Percentiles rank a stretch among this genome's conserved stretches.
Conservation (phyloP, 768 basidiomycete genomes). For the Tricholoma bakamatsutake region DNA sequence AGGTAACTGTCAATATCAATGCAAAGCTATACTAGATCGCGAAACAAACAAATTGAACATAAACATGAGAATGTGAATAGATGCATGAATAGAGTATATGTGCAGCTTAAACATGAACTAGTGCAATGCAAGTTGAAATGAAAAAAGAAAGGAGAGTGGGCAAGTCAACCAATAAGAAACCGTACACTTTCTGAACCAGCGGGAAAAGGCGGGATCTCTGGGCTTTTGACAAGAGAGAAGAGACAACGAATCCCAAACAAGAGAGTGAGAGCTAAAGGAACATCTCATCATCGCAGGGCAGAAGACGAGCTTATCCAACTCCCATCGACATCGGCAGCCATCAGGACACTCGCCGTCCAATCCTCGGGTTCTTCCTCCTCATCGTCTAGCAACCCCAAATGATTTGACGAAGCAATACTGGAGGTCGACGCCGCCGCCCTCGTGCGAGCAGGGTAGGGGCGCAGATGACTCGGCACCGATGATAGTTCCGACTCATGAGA, state of each 20-base stretch:
- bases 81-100: neutral
- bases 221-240: neutral
- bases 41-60: neutral
- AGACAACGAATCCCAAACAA: neutral
- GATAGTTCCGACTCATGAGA: constrained; percentile 6
- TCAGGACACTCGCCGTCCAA: constrained; percentile 70
- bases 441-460: constrained; percentile 16
- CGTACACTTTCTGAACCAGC: constrained; percentile 3
- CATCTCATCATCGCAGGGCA: neutral
- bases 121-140: neutral
- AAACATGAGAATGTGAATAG: neutral
- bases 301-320: constrained; percentile 18
- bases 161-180: constrained; percentile 1
- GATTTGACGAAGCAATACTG: constrained; percentile 38
- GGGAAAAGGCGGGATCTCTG: neutral
- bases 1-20: neutral
- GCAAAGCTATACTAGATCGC: neutral
- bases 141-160: constrained; percentile 3
- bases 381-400: constrained; percentile 41
- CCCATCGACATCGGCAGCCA: constrained; percentile 54
- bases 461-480: constrained; percentile 16
- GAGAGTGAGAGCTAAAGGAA: neutral
- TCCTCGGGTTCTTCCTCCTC: constrained; percentile 49
- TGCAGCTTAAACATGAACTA: constrained; percentile 1
- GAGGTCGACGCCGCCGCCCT: constrained; percentile 20